These are phyloP conservation scores for Sugiyamaella castrensis DNA, from an alignment of 1,139 yeast genomes.

Conservation along the genomic window DNA sequence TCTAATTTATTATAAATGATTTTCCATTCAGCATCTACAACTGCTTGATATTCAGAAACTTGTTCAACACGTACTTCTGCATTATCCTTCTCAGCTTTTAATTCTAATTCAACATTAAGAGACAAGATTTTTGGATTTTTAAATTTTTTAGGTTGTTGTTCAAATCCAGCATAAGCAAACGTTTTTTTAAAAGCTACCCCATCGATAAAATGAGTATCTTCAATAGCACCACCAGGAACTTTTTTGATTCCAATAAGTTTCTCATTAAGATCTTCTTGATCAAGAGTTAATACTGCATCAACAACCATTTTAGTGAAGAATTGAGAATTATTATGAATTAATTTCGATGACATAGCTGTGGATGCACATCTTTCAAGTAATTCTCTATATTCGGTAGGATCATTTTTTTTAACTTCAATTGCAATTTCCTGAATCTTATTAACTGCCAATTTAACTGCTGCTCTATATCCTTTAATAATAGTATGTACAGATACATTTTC, in stretches of 20 bases:
- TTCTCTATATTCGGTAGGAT: constrained; percentile 55
- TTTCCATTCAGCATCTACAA: constrained; percentile 98
- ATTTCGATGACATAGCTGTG: constrained; percentile 96
- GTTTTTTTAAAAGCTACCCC: constrained; percentile 99
- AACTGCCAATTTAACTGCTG: constrained; percentile 76
- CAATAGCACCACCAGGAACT: constrained; percentile 96
- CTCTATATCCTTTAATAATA: constrained; percentile 82
- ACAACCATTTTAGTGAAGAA: constrained; percentile 96
- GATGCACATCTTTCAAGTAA: constrained; percentile 89
- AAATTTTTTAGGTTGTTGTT: constrained; percentile 93
- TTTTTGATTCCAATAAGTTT: constrained; percentile 90
- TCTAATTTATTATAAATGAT: constrained; percentile 84
- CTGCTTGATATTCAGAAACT: constrained; percentile 89
- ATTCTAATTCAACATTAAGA: constrained; percentile 88
- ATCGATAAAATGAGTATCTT: constrained; percentile 80
- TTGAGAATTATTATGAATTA: constrained; percentile 79
- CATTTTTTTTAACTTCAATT: constrained; percentile 52
- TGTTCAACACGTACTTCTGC: constrained; percentile 98
- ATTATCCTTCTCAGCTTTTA: constrained; percentile 97
- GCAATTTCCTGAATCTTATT: constrained; percentile 67
- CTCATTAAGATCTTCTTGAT: constrained; percentile 81
- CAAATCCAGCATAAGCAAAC: constrained; percentile 95
- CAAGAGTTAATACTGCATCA: constrained; percentile 86
- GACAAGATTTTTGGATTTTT: constrained; percentile 75
- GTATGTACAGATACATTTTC: constrained; percentile 93